phyloP scores from a whole-genome alignment of 352 stramenopile species.

The Hyaloperonospora brassicae region DNA sequence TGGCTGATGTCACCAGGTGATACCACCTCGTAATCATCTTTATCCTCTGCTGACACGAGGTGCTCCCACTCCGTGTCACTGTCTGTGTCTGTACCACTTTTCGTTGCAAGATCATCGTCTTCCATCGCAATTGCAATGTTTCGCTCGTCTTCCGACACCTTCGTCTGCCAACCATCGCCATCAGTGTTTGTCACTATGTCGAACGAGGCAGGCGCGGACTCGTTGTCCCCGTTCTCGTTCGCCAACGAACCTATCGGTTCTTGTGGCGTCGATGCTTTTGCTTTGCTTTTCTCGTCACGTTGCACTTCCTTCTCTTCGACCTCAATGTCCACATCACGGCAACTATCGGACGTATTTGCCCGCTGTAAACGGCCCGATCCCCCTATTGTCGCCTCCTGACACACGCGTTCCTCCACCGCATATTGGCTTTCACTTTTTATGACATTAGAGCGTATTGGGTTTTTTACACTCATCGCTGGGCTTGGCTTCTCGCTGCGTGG shows the following conservation, averaged over 20 bases:
- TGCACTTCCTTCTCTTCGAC: too few relatives aligned
- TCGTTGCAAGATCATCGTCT: slow-evolving; percentile 11
- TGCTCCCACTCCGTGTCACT: slow-evolving; percentile 16
- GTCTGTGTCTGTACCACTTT: slow-evolving; percentile 2
- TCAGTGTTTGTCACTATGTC: slow-evolving; percentile 14
- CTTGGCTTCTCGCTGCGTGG: not conserved
- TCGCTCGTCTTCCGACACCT: slow-evolving; percentile 4
- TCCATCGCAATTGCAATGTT: not conserved
- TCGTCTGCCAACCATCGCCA: slow-evolving; percentile 5
- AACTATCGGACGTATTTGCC: too few relatives aligned
- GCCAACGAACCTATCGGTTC: not conserved
- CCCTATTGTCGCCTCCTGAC: not conserved
- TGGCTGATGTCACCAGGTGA: slow-evolving; percentile 13
- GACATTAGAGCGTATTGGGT: not conserved
- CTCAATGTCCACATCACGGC: too few relatives aligned
- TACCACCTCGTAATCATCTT: slow-evolving; percentile 7
- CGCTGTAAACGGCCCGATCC: too few relatives aligned
- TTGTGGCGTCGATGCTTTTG: not conserved
- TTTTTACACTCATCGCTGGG: not conserved
- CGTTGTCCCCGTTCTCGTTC: slow-evolving; percentile 4
- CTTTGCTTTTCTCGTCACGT: not conserved
- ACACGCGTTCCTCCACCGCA: not conserved
- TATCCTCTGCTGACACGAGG: slow-evolving; percentile 3
- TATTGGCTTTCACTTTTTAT: not conserved
- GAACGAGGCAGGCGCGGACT: not conserved